phyloP scores from a whole-genome alignment of 208 protist genomes.

The Naegleria gruberi region DNA sequence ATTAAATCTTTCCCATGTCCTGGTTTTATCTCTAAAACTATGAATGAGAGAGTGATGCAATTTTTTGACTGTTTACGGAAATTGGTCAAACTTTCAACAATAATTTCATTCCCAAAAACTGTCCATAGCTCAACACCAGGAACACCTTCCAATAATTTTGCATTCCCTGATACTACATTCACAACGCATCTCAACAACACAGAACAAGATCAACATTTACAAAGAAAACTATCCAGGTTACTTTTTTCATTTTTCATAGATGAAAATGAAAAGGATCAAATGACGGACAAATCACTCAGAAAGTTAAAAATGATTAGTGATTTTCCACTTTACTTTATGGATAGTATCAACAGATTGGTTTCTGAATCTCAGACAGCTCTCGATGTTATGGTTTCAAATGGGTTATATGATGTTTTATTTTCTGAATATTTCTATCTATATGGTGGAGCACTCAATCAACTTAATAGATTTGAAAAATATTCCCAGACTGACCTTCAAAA shows the following conservation, averaged over 20 bases:
- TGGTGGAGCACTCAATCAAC: neutral
- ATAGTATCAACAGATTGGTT: neutral
- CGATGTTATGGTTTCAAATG: neutral
- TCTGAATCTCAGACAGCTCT: neutral
- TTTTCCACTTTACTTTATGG: neutral
- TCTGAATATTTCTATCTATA: neutral
- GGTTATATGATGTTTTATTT: neutral
- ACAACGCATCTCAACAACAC: neutral
- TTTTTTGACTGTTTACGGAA: neutral
- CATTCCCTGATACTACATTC: neutral
- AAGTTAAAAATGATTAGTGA: neutral
- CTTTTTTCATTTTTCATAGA: neutral
- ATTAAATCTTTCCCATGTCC: neutral
- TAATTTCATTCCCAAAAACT: neutral
- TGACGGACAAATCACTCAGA: neutral
- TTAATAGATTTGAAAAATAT: neutral
- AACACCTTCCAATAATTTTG: neutral
- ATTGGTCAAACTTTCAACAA: neutral
- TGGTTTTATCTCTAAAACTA: neutral
- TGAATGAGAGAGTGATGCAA: neutral
- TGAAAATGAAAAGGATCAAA: neutral
- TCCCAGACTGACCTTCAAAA: neutral
- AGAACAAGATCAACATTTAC: neutral
- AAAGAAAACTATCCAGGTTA: neutral
- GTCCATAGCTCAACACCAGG: neutral